phyloP scores from a whole-genome alignment of 2,329 filamentous ascomycete species.

The Cercospora berteroae region DNA sequence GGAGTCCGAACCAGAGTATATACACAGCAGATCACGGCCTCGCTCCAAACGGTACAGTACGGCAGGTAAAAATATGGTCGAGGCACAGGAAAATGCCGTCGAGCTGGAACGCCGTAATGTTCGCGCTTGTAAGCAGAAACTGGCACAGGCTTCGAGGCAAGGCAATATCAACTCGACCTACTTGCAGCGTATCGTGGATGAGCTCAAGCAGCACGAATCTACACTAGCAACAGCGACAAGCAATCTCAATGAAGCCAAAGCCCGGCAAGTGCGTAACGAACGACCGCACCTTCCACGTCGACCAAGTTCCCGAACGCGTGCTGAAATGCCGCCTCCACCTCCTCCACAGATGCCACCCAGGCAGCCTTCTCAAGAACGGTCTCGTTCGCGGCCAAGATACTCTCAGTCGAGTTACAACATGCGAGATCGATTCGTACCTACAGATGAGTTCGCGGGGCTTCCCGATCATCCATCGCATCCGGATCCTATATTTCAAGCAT shows the following conservation, averaged over 20 bases:
- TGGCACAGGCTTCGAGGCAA: conserved; percentile 31
- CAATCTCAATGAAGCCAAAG: conserved; percentile 18
- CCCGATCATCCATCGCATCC: conserved; percentile 17
- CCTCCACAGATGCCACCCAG: conserved; percentile 4
- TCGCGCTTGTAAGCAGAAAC: conserved; percentile 27
- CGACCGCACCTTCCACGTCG: conserved; percentile 11
- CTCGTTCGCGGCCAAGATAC: conserved; percentile 10
- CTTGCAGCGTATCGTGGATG: conserved; percentile 29
- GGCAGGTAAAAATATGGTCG: conserved; percentile 19
- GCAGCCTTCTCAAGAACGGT: conserved; percentile 4
- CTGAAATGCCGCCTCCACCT: conserved; percentile 6
- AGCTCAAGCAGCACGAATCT: conserved; percentile 28
- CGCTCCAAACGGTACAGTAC: conserved; percentile 13
- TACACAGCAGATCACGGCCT: conserved; percentile 6
- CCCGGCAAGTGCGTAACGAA: conserved; percentile 11
- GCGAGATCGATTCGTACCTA: conserved; percentile 6
- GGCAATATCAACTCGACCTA: conserved; percentile 23
- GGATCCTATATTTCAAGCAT: conserved; percentile 24
- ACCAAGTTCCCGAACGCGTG: conserved; percentile 13
- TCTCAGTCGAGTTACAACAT: conserved; percentile 4
- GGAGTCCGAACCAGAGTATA: conserved; percentile 13
- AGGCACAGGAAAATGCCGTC: conserved; percentile 27
- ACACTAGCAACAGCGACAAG: conserved; percentile 20
- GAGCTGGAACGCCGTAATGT: conserved; percentile 25
- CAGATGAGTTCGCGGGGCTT: conserved; percentile 22